Conservation (phyloP, 176 grass and related monocot species). For the barley (Hordeum vulgare) region MorexV3_pseudomolecules_assembly NC_058524.1:45953948-45954447, state of each 20-base stretch:
- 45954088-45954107: neutral
- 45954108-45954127: neutral
- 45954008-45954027: neutral
- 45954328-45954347: conserved; percentile 16
- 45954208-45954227: neutral
- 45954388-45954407: conserved; percentile 92
- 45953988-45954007: neutral
- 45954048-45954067: neutral
- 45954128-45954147: neutral
- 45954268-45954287: neutral
- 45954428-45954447: conserved; percentile 84
- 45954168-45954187: neutral
- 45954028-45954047: neutral
- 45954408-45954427: conserved; percentile 75
- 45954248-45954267: neutral
- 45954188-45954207: neutral
- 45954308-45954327: neutral
- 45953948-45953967: neutral
- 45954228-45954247: neutral
- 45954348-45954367: conserved; percentile 3
- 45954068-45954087: neutral
- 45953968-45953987: neutral
- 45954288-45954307: neutral
- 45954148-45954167: neutral
- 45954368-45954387: conserved; percentile 81